Conservation (phyloP, 768 basidiomycete species). For the Tubosaeta sp. region DNA sequence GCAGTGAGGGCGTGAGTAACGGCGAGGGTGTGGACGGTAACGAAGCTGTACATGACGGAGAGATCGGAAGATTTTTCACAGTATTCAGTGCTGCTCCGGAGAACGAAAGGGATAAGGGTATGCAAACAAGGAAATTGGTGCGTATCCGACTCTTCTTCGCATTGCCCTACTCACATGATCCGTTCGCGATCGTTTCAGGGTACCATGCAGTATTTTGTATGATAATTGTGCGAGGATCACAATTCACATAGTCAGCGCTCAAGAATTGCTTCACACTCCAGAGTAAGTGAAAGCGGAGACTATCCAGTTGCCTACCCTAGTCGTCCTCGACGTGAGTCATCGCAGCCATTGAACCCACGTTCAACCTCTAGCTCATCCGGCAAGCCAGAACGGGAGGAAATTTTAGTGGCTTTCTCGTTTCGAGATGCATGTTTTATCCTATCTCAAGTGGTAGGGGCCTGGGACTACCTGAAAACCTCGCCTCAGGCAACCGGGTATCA, state of each 20-base stretch:
- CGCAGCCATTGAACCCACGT: background rate
- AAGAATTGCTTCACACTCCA: background rate
- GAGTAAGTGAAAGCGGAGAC: no score
- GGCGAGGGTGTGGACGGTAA: background rate
- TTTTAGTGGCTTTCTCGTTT: background rate
- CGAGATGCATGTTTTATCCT: background rate
- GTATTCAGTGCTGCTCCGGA: constrained; percentile 87
- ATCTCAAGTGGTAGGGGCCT: background rate
- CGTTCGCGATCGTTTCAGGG: constrained; percentile 19
- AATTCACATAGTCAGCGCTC: background rate
- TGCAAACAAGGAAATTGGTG: constrained; percentile 72
- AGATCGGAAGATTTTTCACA: constrained; percentile 54
- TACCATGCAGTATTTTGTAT: constrained; percentile 39
- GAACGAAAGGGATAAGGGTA: constrained; percentile 81
- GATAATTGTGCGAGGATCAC: constrained; percentile 12
- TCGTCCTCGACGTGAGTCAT: background rate
- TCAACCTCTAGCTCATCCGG: background rate
- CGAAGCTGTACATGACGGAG: constrained; percentile 10
- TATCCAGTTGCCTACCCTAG: no score
- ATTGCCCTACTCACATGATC: background rate
- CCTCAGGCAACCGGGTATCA: no score
- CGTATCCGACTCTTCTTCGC: constrained; percentile 22
- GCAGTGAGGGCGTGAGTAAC: constrained; percentile 11
- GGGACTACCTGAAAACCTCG: background rate
- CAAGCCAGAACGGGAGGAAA: background rate